Conservation (phyloP, 176 grass and related monocot species). For the Tillandsia fasciculata region DNA sequence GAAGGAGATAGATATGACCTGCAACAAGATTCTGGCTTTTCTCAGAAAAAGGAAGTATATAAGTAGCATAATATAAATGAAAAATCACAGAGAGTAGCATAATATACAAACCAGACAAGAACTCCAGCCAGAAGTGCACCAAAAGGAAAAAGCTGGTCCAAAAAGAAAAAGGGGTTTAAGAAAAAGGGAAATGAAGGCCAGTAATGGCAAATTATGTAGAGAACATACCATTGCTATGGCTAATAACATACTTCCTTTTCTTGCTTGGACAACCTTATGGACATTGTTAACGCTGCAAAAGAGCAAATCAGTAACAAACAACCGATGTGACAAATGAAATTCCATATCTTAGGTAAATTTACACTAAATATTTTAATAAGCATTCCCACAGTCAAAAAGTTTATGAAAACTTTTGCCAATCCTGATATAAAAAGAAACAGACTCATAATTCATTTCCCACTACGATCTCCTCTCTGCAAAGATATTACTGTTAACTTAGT, state of each 20-base stretch:
- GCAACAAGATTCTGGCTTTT: constrained; percentile 13
- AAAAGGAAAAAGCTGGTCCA: constrained; percentile 74
- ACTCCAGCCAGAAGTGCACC: constrained; percentile 56
- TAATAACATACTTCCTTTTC: constrained; percentile 77
- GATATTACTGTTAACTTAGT: no score
- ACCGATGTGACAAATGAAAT: background rate
- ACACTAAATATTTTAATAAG: no score
- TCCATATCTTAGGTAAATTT: no score
- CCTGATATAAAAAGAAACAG: no score
- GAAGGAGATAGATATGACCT: constrained; percentile 88
- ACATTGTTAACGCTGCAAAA: constrained; percentile 68
- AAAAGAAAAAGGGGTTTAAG: constrained; percentile 22
- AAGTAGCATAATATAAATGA: background rate
- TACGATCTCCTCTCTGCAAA: no score
- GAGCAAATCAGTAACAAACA: background rate
- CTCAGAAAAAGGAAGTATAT: background rate
- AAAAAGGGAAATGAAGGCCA: background rate
- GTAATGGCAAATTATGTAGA: constrained; percentile 1
- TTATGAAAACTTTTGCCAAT: no score
- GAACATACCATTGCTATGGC: constrained; percentile 79
- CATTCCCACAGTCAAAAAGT: no score
- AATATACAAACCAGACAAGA: constrained; percentile 63
- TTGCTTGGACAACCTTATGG: constrained; percentile 58
- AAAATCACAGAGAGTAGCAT: background rate
- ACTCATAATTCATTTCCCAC: no score